These are phyloP conservation scores for Westerdykella aurantiaca DNA, from an alignment of 2,329 filamentous ascomycete species.

Conservation along the genomic window DNA sequence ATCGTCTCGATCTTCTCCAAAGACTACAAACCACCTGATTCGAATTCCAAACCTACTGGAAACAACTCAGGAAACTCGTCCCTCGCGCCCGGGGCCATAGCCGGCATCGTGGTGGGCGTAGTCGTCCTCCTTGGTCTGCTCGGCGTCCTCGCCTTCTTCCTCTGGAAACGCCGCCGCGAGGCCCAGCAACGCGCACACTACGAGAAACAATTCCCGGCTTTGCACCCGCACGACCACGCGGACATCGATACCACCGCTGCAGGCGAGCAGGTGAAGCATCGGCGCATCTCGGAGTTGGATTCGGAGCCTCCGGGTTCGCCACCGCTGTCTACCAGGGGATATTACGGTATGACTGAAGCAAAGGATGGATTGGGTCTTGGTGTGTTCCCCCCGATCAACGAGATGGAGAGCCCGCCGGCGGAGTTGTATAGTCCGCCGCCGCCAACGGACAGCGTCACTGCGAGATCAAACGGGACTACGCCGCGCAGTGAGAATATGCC, in stretches of 20 bases:
- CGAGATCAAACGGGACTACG: neutral
- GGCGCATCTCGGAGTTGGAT: constrained; percentile 32
- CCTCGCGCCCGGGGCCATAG: constrained; percentile 26
- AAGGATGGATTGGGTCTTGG: constrained; percentile 9
- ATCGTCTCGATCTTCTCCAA: constrained; percentile 22
- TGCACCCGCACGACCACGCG: constrained; percentile 5
- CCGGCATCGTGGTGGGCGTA: constrained; percentile 25
- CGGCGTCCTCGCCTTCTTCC: constrained; percentile 22
- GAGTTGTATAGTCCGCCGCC: constrained; percentile 31
- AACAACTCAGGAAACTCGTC: constrained; percentile 2
- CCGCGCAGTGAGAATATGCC: constrained; percentile 6
- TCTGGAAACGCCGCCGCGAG: constrained; percentile 19
- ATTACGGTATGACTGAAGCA: constrained; percentile 16
- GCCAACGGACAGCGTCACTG: constrained; percentile 1
- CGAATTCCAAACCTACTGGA: neutral
- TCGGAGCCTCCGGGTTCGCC: constrained; percentile 24
- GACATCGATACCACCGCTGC: constrained; percentile 28
- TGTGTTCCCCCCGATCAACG: constrained; percentile 26
- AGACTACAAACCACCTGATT: constrained; percentile 7
- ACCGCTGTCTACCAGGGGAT: constrained; percentile 14
- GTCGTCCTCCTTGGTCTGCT: constrained; percentile 16
- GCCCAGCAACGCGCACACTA: constrained; percentile 2
- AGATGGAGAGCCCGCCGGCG: constrained; percentile 30
- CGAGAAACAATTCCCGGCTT: constrained; percentile 2
- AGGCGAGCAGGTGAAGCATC: constrained; percentile 26